Base-by-base conservation (phyloP, 2,329 filamentous ascomycete genomes). In the Penicillium sp. region DNA sequence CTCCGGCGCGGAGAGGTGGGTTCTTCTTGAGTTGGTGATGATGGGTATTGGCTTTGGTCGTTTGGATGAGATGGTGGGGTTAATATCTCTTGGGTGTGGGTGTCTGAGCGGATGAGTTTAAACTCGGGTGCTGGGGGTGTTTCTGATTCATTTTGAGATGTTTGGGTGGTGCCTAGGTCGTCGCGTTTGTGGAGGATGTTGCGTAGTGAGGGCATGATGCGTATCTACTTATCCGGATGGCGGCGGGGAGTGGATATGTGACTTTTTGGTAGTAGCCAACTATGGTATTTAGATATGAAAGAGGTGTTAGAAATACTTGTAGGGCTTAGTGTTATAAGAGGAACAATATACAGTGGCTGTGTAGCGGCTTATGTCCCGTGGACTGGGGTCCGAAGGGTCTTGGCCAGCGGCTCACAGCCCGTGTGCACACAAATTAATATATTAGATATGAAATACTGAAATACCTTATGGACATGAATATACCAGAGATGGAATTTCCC, bases 71-170 rank as follows among this genome's bases (percentile, higher is more conserved):
- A 70, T 7, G 91, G 88, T 11, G 90, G 89, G 53, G 85, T 80
- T 70, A 96, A 90, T 62, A 88, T 78, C 72, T 97, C 91, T 70
- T 91, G 84, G 1, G 87, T 86, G 61, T 86, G 77, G 1, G 92
- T 96, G 69, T 96, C 93, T 61, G 90, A 88, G 59, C 91, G 88
- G 68, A 94, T 82, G 76, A 97, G 91, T 60, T 82, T 90, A 77
- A 97, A 91, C 64, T 89, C 86, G 55, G 88, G 86, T 1, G 79
- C 61, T 70, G 62, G 82, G 16, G 56, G 55, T 22, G 60, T 62
- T 14, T 49, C 38, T 12, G 62, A 60, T 60, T 82, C 80, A 61
- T 78, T 79, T 43, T 61, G 14, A 17, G 44, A 16, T 77, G 81
- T 78, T 54, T 74, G 19, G 19, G 19, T 16, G 14, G 17, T 71